Percentiles rank a stretch among this genome's conserved stretches.
These are phyloP conservation scores for Curvularia sp. DNA, from an alignment of 2,329 filamentous ascomycete genomes.

Conservation along the genomic window DNA sequence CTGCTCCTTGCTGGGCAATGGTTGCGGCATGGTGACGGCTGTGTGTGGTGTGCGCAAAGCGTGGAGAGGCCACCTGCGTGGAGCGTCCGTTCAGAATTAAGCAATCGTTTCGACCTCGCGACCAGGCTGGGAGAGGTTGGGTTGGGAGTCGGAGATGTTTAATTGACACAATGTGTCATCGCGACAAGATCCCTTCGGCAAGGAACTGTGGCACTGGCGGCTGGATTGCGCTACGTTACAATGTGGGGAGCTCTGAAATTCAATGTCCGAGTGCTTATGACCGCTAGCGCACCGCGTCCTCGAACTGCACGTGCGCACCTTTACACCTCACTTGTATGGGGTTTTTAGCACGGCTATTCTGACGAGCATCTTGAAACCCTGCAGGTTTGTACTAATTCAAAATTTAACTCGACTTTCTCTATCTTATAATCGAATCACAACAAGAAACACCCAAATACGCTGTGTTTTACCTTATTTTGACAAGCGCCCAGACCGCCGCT, in stretches of 20 bases:
- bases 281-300: conserved; percentile 23
- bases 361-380: background rate
- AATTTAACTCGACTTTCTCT: background rate
- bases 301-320: conserved; percentile 29
- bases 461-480: conserved; percentile 15
- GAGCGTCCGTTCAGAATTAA: conserved; percentile 21
- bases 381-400: background rate
- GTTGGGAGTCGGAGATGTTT: conserved; percentile 10
- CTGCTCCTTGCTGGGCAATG: conserved; percentile 83
- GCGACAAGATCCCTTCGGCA: conserved; percentile 13
- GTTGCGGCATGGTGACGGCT: conserved; percentile 68
- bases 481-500: conserved; percentile 36
- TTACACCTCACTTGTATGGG: conserved; percentile 7
- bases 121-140: background rate
- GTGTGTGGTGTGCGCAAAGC: conserved; percentile 15
- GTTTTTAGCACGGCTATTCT: background rate
- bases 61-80: conserved; percentile 22
- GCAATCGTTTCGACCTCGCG: conserved; percentile 7
- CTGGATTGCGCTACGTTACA: conserved; percentile 31
- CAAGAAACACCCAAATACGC: background rate
- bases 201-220: conserved; percentile 14
- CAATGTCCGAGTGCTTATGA: conserved; percentile 34
- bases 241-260: conserved; percentile 46
- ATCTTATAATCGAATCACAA: background rate
- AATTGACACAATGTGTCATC: conserved; percentile 20